Base-by-base conservation (phyloP, 768 basidiomycete species). In the Leccinum incarnatum region DNA sequence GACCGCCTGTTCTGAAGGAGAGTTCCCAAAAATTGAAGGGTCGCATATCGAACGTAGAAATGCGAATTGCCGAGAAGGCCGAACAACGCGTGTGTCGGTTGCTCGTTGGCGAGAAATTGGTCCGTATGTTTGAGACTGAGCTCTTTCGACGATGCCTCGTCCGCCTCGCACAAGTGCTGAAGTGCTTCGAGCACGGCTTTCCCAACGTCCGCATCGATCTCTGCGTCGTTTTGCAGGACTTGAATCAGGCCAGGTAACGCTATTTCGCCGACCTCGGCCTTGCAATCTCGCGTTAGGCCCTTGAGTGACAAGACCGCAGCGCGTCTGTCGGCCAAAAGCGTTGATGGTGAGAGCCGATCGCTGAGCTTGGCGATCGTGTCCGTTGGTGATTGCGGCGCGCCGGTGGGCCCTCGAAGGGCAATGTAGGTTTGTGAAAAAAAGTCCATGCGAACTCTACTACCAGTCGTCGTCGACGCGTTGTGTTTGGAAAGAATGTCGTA, bases 291-390 rank as follows among this genome's bases (percentile, higher is more conserved):
- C 49, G 88, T 79, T 54, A 98, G 86, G 21, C 95, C 96, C 72
- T 98, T 98, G 63, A 99, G 82, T 1, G 93, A 85, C 54, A 97
- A 78, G n/a, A 99, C 89, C 0, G 96, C 89, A 27, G 96, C 96
- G 58, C 93, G 83, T 65, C 97, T 81, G 76, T 98, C 97, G 30
- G 94, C 90, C 15, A 95, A 84, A 25, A 92, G 84, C 0, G 91
- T 88, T 4, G 89, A 86, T n/a, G 95, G 93, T 19, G 93, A 90
- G 21, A 99, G 84, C 30, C 94, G 79, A 71, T 97, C 95, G 63
- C 88, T 89, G 62, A 98, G 87, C 64, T 88, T 87, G 29, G 84
- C 82, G 67, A 98, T 94, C 21, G 93, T 94, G 57, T 96, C 94
- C 23, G 81, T 75, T 2, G 94, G 82, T 0, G 88, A 90, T 71